Evolutionary conservation across 352 stramenopile species (phyloP), one percentile per base, ranked within the genome.

Genomic region (Phytophthora macrochlamydospora): DNA sequence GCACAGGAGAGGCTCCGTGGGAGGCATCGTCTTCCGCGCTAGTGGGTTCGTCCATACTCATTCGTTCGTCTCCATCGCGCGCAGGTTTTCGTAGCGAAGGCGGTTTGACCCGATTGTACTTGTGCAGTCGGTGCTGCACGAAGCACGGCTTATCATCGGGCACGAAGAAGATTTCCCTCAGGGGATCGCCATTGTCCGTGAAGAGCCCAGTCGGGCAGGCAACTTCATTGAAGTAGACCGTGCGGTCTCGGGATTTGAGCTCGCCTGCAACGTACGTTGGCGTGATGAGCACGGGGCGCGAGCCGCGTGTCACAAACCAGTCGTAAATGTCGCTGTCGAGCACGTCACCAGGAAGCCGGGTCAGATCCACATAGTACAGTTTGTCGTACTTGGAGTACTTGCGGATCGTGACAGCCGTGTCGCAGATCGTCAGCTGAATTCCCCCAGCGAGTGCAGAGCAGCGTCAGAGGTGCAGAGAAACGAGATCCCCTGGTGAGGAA

Each of bases 351-450:
- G 50, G 50, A 24, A 56, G 50, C 7, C 50, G 50, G 13, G 14
- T 2, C 50, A 56, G 18, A 24, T 56, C 32, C 2, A 56, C 50
- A 32, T 32, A 56, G 32, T 56, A 56, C 13, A 56, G 50, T 33
- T 56, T 56, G 50, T 56, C 50, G 32, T 56, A 56, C 13, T 13
- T 42, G 31, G 50, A 56, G 32, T 56, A 56, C 31, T 43, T 42
- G n/a, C n/a, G n/a, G 50, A 56, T 56, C 50, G 50, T 44, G n/a
- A 45, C 50, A 8, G 50, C 14, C 2, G 14, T 32, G 32, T 43
- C 50, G 13, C 50, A 56, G n/a, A 56, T 44, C 50, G 3, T 31
- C 2, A 56, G 50, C 50, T 56, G 31, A 2, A 45, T n/a, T 1
- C 32, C 32, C 32, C 50, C 1, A 56, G 32, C 6, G n/a, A 18